Conservation (phyloP, 1,139 yeast species). For the Pichia sp. region DNA sequence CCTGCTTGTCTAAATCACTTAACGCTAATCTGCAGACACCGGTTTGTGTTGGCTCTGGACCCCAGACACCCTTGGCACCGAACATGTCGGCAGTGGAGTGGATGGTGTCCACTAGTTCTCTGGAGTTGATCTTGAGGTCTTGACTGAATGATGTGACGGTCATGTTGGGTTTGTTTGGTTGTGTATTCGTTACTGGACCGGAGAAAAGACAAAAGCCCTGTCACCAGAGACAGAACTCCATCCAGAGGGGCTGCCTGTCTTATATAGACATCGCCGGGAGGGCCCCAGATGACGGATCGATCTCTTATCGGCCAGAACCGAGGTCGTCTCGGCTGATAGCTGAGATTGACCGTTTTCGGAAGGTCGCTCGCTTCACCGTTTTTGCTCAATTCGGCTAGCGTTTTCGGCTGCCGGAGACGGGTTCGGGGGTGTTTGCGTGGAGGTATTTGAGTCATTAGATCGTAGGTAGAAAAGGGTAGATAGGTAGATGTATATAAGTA, state of each 20-base stretch:
- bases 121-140: conserved; percentile 31
- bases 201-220: too few relatives aligned
- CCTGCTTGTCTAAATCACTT: conserved; percentile 57
- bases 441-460: too few relatives aligned
- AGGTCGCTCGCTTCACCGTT: conserved; percentile 1
- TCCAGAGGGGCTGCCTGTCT: too few relatives aligned
- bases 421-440: too few relatives aligned
- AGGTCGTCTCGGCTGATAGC: conserved; percentile 3
- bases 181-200: too few relatives aligned
- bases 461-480: too few relatives aligned
- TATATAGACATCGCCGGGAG: too few relatives aligned
- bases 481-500: too few relatives aligned
- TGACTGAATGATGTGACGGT: conserved; percentile 9
- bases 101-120: conserved; percentile 53
- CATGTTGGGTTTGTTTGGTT: conserved; percentile 1
- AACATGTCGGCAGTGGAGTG: conserved; percentile 55
- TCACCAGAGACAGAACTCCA: too few relatives aligned
- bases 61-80: conserved; percentile 67
- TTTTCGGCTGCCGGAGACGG: too few relatives aligned
- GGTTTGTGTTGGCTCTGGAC: conserved; percentile 52
- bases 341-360: conserved; percentile 1
- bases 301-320: too few relatives aligned
- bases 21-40: conserved; percentile 65
- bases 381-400: conserved; percentile 2
- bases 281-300: too few relatives aligned